phyloP scores from a whole-genome alignment of 1,284 basidiomycete species.

The Termitomyces sp. region DNA sequence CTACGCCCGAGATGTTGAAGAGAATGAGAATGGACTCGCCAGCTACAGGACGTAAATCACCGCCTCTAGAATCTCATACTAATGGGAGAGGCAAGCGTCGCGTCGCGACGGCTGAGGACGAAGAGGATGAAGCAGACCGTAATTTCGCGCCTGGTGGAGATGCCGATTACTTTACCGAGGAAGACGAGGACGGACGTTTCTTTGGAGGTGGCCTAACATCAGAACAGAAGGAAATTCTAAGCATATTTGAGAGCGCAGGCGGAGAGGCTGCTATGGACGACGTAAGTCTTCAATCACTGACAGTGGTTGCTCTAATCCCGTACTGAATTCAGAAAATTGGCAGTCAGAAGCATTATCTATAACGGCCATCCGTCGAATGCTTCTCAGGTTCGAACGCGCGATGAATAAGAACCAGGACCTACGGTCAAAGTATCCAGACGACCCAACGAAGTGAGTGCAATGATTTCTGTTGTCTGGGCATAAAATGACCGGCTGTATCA shows the following conservation, averaged over 20 bases:
- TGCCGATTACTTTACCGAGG: slow-evolving; percentile 85
- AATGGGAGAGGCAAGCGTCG: slow-evolving; percentile 32
- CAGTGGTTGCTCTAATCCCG: slow-evolving; percentile 20
- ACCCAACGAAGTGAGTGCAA: slow-evolving; percentile 76
- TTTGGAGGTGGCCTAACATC: slow-evolving; percentile 88
- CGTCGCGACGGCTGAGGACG: slow-evolving; percentile 54
- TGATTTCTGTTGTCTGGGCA: neutral
- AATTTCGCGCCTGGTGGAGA: slow-evolving; percentile 78
- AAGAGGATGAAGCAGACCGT: slow-evolving; percentile 35
- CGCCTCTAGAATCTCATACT: slow-evolving; percentile 1
- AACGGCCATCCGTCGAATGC: slow-evolving; percentile 65
- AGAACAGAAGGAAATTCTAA: slow-evolving; percentile 87
- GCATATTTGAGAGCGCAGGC: slow-evolving; percentile 79
- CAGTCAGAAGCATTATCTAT: slow-evolving; percentile 67
- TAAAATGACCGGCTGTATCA: slow-evolving; percentile 26
- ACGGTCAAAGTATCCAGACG: slow-evolving; percentile 85
- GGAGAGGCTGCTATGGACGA: slow-evolving; percentile 61
- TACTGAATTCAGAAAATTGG: slow-evolving; percentile 21
- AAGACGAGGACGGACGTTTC: slow-evolving; percentile 90
- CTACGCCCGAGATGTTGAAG: slow-evolving; percentile 78
- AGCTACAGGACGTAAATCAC: slow-evolving; percentile 17
- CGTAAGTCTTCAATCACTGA: slow-evolving; percentile 38
- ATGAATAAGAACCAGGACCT: slow-evolving; percentile 94
- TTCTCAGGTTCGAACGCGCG: slow-evolving; percentile 82
- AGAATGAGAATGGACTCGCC: slow-evolving; percentile 57